phyloP scores from a whole-genome alignment of 352 stramenopile genomes.

The Phytophthora nicotianae region DNA sequence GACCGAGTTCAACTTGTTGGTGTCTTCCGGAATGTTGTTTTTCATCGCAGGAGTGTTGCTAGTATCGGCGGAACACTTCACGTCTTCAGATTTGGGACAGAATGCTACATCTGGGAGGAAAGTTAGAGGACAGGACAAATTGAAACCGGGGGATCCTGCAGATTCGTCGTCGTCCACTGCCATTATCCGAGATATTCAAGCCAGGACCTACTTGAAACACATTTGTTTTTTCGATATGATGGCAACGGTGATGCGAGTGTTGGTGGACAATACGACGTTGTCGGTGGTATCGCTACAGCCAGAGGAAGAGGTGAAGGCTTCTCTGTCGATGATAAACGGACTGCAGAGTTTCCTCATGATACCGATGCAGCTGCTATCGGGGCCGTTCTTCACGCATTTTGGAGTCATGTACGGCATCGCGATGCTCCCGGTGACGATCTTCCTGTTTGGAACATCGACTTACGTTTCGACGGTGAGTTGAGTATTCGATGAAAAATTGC shows the following conservation, averaged over 20 bases:
- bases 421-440: slow-evolving; percentile 67
- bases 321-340: slow-evolving; percentile 79
- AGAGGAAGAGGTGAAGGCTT: slow-evolving; percentile 74
- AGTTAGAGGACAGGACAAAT: background rate
- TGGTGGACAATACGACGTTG: slow-evolving; percentile 85
- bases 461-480: slow-evolving; percentile 55
- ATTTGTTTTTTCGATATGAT: slow-evolving; percentile 90
- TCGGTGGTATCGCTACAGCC: slow-evolving; percentile 72
- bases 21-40: slow-evolving; percentile 57
- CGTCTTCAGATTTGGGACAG: slow-evolving; percentile 18
- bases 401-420: slow-evolving; percentile 87
- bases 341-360: slow-evolving; percentile 90
- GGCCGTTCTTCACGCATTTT: slow-evolving; percentile 84
- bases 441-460: slow-evolving; percentile 73
- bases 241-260: slow-evolving; percentile 75
- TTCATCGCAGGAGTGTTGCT: slow-evolving; percentile 64
- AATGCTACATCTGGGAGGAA: slow-evolving; percentile 9
- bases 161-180: slow-evolving; percentile 32
- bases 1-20: slow-evolving; percentile 78
- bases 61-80: slow-evolving; percentile 53
- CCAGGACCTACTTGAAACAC: slow-evolving; percentile 80
- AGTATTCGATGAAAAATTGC: background rate
- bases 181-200: slow-evolving; percentile 69
- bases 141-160: slow-evolving; percentile 1
- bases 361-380: slow-evolving; percentile 78